Evolutionary conservation across 192 early-diverging fungal species (phyloP), one percentile per base, ranked within the genome.

Genomic region (Coemansia sp.): DNA sequence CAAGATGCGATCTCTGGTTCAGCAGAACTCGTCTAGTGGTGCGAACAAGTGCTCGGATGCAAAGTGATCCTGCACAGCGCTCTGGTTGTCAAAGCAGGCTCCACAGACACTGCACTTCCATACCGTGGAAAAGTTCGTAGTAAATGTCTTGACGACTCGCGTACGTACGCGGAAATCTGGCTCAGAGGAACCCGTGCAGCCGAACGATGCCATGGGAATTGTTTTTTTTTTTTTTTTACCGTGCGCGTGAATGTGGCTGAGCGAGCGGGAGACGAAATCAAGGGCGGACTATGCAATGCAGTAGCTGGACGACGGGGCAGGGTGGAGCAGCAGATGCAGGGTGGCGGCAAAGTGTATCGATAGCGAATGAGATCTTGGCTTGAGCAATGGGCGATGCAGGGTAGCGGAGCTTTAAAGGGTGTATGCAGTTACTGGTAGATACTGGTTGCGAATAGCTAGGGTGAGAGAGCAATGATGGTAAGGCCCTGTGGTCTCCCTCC

Each of bases 31-130:
- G 59, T 82, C 80, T 9, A 82, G 68, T 32, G 80, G 80, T 37
- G 80, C 80, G 64, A 82, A 82, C 58, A 82, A 61, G 61, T 82
- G 80, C 55, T 82, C 71, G 1, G 75, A 59, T 13, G 80, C 80
- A 82, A 82, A 82, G 59, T 82, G 80, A 11, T 76, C 80, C 16
- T 65, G 74, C n/a, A 82, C 80, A 15, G 69, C 64, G 9, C 62
- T 20, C 45, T 82, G 75, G 53, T 65, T 82, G 32, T 69, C 62
- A 61, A 82, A 82, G 53, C 71, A 74, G 20, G 61, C 59, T 20
- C 75, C 80, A 45, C 80, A 82, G 6, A 82, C 80, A 45, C 80
- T 82, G 71, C 80, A 82, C 39, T 77, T 76, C 80, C 80, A 82
- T 44, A 77, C 52, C 8, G 71, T 68, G 34, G 75, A 68, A 27